phyloP scores from a whole-genome alignment of 2,329 filamentous ascomycete genomes.

The Leptodontidium sp. region DNA sequence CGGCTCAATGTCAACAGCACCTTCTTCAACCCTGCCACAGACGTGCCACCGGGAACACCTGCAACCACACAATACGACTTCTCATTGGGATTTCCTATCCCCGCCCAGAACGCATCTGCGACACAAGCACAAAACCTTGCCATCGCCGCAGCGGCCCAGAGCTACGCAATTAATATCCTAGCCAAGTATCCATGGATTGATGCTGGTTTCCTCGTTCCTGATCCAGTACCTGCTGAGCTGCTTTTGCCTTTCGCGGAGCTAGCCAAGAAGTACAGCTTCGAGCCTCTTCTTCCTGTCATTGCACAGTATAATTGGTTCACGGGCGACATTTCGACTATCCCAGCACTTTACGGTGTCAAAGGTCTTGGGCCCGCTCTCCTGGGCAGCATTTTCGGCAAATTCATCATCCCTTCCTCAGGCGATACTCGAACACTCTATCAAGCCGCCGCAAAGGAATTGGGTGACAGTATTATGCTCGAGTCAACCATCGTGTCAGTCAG shows the following conservation, averaged over 20 bases:
- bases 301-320: conserved; percentile 56
- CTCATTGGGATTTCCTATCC: neutral
- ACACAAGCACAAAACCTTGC: neutral
- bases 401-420: conserved; percentile 23
- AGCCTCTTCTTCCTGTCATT: conserved; percentile 52
- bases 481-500: conserved; percentile 34
- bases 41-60: neutral
- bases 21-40: conserved; percentile 2
- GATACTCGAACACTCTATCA: conserved; percentile 37
- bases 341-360: conserved; percentile 53
- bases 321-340: conserved; percentile 51
- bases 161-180: conserved; percentile 26
- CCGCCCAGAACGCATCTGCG: neutral
- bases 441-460: conserved; percentile 17
- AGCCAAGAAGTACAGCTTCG: conserved; percentile 46
- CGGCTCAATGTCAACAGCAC: conserved; percentile 6
- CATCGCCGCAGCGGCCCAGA: conserved; percentile 6
- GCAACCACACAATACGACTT: neutral
- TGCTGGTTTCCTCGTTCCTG: conserved; percentile 52
- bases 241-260: conserved; percentile 40
- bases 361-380: conserved; percentile 43
- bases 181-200: conserved; percentile 47
- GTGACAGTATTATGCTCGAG: conserved; percentile 32
- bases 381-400: conserved; percentile 24
- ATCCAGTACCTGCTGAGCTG: conserved; percentile 38